Evolutionary conservation across 148 eudicot species (phyloP).

Genomic region (Pouteria glomerata): DNA sequence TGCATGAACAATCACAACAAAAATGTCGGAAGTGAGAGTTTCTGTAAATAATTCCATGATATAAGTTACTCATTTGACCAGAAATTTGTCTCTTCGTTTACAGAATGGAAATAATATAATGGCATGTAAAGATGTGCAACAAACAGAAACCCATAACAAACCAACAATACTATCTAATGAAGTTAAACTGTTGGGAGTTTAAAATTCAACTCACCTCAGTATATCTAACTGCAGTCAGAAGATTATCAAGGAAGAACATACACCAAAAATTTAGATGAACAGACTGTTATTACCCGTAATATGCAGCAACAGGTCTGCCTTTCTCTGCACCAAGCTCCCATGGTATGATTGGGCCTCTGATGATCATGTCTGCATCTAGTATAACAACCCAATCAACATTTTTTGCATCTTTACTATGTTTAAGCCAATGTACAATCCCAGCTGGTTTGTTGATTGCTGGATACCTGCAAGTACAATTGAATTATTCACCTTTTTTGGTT

Average conservation of each 20-base stretch:
- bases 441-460: conserved; percentile 97
- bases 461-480: conserved; percentile 53
- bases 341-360: conserved; percentile 90
- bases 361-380: conserved; percentile 89
- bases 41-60: neutral
- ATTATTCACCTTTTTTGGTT: neutral
- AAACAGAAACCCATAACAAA: neutral
- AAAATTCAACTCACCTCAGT: neutral
- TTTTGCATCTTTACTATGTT: conserved; percentile 71
- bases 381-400: conserved; percentile 97
- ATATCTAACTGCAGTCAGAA: neutral
- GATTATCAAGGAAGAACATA: neutral
- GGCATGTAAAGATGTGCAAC: neutral
- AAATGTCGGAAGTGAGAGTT: neutral
- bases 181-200: neutral
- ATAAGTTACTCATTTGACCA: neutral
- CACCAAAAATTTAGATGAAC: neutral
- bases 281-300: conserved; percentile 61
- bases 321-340: conserved; percentile 94
- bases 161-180: neutral
- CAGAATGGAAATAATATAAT: neutral
- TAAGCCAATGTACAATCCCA: conserved; percentile 86
- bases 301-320: conserved; percentile 92
- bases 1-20: neutral
- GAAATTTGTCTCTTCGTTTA: neutral